These are phyloP conservation scores for Suillus subluteus DNA, from an alignment of 768 basidiomycete genomes.

Conservation along the genomic window DNA sequence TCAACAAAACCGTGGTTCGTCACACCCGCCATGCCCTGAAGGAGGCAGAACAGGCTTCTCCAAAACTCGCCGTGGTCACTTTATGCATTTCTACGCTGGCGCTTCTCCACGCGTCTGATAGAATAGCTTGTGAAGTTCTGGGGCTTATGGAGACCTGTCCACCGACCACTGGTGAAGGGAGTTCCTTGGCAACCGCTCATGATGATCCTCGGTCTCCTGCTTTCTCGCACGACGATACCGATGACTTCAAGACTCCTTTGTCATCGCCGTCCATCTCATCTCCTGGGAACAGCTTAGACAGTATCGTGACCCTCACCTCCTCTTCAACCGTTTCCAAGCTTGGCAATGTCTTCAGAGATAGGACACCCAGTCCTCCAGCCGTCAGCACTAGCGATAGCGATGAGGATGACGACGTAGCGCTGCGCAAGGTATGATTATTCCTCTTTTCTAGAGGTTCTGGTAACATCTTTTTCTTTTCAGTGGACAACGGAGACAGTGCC, in stretches of 20 bases:
- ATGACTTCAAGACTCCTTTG: conserved; percentile 3
- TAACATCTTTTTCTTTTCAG: neutral
- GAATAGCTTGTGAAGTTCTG: neutral
- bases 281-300: neutral
- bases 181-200: neutral
- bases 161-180: neutral
- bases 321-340: conserved; percentile 1
- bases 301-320: neutral
- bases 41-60: neutral
- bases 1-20: conserved; percentile 1
- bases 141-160: neutral
- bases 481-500: neutral
- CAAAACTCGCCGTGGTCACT: neutral
- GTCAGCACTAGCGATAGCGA: neutral
- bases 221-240: neutral
- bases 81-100: conserved; percentile 1
- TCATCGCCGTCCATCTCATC: conserved; percentile 1
- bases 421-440: neutral
- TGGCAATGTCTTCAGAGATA: neutral
- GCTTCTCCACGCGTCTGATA: neutral
- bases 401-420: neutral
- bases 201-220: neutral
- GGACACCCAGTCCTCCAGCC: neutral
- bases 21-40: neutral
- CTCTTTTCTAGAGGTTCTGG: neutral